Base-by-base conservation (phyloP, 2,329 filamentous ascomycete genomes). In the Myriosclerotinia curreyana region DNA sequence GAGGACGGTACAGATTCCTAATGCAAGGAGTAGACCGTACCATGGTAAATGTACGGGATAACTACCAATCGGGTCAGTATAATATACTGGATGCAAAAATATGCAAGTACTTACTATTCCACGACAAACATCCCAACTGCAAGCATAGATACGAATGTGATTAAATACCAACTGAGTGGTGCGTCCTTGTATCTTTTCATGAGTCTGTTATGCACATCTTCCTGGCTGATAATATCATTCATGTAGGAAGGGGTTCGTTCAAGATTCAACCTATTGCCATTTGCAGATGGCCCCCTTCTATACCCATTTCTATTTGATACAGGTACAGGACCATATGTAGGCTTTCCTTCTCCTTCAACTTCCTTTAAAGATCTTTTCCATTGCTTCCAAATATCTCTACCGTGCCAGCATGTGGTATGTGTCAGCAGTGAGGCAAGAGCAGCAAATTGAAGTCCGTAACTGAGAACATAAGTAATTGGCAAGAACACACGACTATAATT, bases 381-480 rank as follows among this genome's bases (percentile, higher is more conserved):
- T 69, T 93, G 90, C 49, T 80, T 84, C 85, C 85, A 88, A 25
- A 96, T 94, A 73, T 95, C 91, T 69, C 83, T 85, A 17, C 92
- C 91, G 71, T 96, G 91, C 90, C 91, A 95, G 72, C 91, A 90
- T 28, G 84, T 79, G 0, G 91, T 96, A 73, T 96, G 91, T 1
- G 90, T 91, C 22, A 96, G 78, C 15, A 96, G 79, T 1, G 91
- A 89, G 31, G 91, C 88, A 25, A 96, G 79, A 1, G 89, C 90
- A 15, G 92, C 92, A 74, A 96, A 96, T 71, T 95, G 91, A 31
- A 96, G 83, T 3, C 88, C 91, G 70, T 96, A 96, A 72, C 90
- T 93, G 49, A 96, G 81, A 25, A 93, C 90, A 73, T 95, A 96
- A 0, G 92, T 95, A 66, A 95, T 92, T 1, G 92, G 91, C 11